phyloP scores from a whole-genome alignment of 768 basidiomycete genomes.

The Podaxis carcinomalis region DNA sequence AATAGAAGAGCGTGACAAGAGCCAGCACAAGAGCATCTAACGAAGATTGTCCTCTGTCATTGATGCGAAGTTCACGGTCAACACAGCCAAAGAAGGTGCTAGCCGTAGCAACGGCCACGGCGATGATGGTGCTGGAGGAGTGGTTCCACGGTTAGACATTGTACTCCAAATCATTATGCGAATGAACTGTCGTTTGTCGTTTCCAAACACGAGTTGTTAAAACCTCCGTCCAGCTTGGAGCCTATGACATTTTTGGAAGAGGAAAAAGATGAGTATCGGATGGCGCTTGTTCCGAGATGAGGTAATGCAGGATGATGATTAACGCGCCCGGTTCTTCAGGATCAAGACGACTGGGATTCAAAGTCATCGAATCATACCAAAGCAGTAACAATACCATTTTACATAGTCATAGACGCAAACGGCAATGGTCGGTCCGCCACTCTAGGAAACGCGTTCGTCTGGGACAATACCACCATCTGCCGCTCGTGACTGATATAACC shows the following conservation, averaged over 20 bases:
- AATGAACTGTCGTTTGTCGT: not conserved
- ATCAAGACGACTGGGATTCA: not conserved
- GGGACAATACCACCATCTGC: slow-evolving; percentile 88
- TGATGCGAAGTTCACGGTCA: no score
- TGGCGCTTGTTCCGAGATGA: not conserved
- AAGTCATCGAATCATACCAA: not conserved
- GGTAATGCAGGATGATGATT: not conserved
- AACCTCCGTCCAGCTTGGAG: not conserved
- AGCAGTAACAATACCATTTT: slow-evolving; percentile 5
- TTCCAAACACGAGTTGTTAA: not conserved
- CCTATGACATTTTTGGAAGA: not conserved
- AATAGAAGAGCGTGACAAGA: no score
- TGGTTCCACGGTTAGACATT: no score
- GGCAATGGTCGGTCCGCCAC: slow-evolving; percentile 60
- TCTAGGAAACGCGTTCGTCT: slow-evolving; percentile 75
- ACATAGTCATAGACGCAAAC: slow-evolving; percentile 35
- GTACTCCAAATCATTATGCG: not conserved
- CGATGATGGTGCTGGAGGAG: no score
- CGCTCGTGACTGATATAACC: slow-evolving; percentile 97
- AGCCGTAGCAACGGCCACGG: no score
- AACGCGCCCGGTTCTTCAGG: not conserved
- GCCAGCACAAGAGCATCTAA: no score
- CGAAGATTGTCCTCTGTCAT: no score
- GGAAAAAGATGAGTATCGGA: not conserved
- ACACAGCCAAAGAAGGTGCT: no score